Conservation (phyloP, 768 basidiomycete genomes). For the Amanita muscaria region DNA sequence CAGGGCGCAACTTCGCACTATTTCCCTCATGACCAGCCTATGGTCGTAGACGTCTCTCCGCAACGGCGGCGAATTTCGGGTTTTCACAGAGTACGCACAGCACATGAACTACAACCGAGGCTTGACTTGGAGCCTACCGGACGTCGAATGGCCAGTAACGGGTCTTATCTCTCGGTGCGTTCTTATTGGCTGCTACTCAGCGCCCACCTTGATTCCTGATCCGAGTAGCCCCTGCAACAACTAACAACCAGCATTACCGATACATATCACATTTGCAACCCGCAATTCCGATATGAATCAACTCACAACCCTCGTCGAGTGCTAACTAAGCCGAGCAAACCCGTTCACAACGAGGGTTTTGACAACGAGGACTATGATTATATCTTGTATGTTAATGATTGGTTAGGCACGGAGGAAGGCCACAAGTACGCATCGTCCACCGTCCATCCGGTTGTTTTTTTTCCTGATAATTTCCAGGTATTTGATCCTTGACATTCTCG, state of each 20-base stretch:
- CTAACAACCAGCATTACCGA: conserved; percentile 83
- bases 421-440: conserved; percentile 94
- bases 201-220: conserved; percentile 8
- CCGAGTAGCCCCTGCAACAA: conserved; percentile 53
- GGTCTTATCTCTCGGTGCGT: conserved; percentile 76
- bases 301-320: conserved; percentile 93
- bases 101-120: conserved; percentile 70
- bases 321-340: conserved; percentile 95
- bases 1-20: conserved; percentile 45
- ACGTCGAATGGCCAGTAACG: conserved; percentile 70
- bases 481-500: conserved; percentile 94
- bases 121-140: conserved; percentile 53
- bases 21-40: conserved; percentile 57
- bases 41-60: conserved; percentile 58
- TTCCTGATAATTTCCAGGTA: conserved; percentile 44
- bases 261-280: conserved; percentile 92
- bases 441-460: conserved; percentile 9
- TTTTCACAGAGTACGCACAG: conserved; percentile 70
- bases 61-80: conserved; percentile 66
- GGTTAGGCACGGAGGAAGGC: conserved; percentile 88
- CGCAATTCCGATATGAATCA: conserved; percentile 90
- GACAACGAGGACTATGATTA: conserved; percentile 99
- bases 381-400: conserved; percentile 98
- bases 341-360: conserved; percentile 90
- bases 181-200: not conserved